Evolutionary conservation across 352 stramenopile genomes (phyloP), one percentile per base, ranked within the genome.

Genomic region (Chrysophaeum taylorii): DNA sequence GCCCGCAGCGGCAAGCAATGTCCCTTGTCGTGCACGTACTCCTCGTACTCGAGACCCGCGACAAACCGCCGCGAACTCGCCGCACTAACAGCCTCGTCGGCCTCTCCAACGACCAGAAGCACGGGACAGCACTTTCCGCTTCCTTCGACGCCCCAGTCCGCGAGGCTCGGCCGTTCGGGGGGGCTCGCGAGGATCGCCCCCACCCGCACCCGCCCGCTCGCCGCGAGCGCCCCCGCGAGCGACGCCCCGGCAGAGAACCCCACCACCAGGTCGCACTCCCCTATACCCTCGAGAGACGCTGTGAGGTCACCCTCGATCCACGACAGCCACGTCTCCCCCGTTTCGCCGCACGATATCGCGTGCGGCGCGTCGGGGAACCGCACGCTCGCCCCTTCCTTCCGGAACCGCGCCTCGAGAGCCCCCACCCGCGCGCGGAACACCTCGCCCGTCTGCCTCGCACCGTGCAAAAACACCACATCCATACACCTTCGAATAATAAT

Each of bases 11-110:
- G 57, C 33, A 66, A 18, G 31, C 33, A 27, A 36, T 66, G 57
- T 31, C 57, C 57, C 57, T 45, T 41, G 31, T 66, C 57, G 35
- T 66, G 57, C 33, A 37, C 57, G 57, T 66, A 45, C 16, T 18
- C 9, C 21, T 42, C 33, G 14, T 18, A 31, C 33, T 36, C 57
- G 57, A 16, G 33, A 2, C 4, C 1, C 45, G 9, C 45, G 7
- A 25, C 45, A 36, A 66, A 18, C 2, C 9, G 33, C 9, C 41
- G 35, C 33, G 57, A 38, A 2, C 45, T 36, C 5, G 4, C 31
- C 9, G 1, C 9, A 31, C 33, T 31, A 16, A 66, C 57, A 1
- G 45, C 45, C 18, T 25, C 18, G 45, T 57, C 45, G 7, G 45
- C 45, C 9, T 18, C 45, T 18, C 12, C 9, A 5, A 25, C 23